Conservation (phyloP, 164 flowering plant species). For the Macadamia tetraphylla region DNA sequence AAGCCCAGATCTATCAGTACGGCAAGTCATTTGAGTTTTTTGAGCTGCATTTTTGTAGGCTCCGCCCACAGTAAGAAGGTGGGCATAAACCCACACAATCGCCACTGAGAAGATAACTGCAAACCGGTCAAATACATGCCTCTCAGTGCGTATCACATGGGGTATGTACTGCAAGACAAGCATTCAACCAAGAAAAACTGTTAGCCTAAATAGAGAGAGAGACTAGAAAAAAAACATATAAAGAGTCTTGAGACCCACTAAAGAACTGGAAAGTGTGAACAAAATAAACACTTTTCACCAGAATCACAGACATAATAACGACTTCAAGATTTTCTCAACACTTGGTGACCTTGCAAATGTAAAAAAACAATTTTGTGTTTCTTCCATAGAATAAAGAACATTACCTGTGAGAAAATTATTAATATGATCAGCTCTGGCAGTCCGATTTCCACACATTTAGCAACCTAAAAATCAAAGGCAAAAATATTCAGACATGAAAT, state of each 20-base stretch:
- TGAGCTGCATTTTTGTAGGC: conserved; percentile 60
- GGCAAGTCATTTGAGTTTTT: conserved; percentile 65
- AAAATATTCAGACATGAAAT: neutral
- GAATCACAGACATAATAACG: no score
- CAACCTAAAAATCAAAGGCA: conserved; percentile 40
- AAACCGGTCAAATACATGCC: conserved; percentile 67
- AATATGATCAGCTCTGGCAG: conserved; percentile 72
- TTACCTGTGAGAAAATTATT: conserved; percentile 74
- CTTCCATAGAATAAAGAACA: neutral
- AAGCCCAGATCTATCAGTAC: conserved; percentile 88
- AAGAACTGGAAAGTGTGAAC: neutral
- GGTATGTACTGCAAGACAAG: conserved; percentile 67
- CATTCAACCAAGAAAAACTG: no score
- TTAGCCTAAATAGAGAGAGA: no score
- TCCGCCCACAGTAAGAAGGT: conserved; percentile 93
- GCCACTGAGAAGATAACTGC: conserved; percentile 77
- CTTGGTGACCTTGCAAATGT: neutral
- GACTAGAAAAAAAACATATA: no score
- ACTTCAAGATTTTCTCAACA: no score
- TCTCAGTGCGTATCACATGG: conserved; percentile 41
- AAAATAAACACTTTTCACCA: neutral
- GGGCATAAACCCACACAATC: conserved; percentile 90
- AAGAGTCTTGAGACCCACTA: no score
- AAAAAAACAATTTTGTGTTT: neutral
- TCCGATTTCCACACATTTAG: conserved; percentile 88